Evolutionary conservation across 1,284 basidiomycete species (phyloP), one percentile per base, ranked within the genome.

Genomic region (Ganoderma multipileum): DNA sequence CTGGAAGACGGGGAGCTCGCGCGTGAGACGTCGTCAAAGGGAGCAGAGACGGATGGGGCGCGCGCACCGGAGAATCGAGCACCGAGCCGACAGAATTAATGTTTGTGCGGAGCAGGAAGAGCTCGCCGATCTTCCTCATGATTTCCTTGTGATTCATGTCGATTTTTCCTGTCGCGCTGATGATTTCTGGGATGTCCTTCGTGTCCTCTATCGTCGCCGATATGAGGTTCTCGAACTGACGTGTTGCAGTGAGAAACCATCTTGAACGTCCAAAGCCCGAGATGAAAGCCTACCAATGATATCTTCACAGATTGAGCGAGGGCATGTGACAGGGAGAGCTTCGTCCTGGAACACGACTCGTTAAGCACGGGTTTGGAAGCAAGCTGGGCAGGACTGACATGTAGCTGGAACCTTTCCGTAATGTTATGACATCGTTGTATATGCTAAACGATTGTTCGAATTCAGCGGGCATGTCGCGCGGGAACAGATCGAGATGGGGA

Each of bases 351-450:
- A 41, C 44, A 52, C 33, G 47, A 42, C 38, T 76, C 73, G 63
- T 74, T 69, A 76, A 64, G 67, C 66, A 38, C n/a, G 61, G 44
- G 47, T 58, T 36, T 55, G 47, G 64, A 68, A 54, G 57, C 64
- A 68, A 41, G 39, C 26, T n/a, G 20, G 12, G 58, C 68, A 6
- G 58, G 67, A 79, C 92, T 76, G 76, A 96, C 96, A 99, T 98
- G 80, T 97, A 98, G 70, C 95, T 93, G 12, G 96, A 98, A 26
- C 97, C 96, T 79, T 94, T 94, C 63, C 96, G 91, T 39, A 99
- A 85, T 1, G 97, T 98, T 72, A 99, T 98, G 59, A 99, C 97
- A 81, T 99, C 97, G 84, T 99, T 98, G 82, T 97, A 99, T 79
- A 98, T 98, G 74, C 95, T 95, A 73, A 28, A 18, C 9, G 72